Conservation (phyloP, 768 basidiomycete genomes). For the Termitomyces sp. region DNA sequence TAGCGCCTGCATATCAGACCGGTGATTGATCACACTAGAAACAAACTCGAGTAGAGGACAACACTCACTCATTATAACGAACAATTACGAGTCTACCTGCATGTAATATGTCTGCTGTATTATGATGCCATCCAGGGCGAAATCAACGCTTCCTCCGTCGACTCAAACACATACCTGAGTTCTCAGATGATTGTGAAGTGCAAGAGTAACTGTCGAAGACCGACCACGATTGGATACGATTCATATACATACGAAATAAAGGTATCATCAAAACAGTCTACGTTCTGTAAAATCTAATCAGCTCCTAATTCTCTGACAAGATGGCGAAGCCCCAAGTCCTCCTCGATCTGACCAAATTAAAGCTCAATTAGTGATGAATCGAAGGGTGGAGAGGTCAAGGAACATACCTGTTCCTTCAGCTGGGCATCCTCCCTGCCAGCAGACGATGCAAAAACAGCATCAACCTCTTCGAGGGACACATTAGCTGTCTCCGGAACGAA, state of each 20-base stretch:
- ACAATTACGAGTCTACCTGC: too few species aligned
- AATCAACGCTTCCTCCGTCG: background rate
- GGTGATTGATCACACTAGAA: too few species aligned
- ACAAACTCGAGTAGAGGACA: too few species aligned
- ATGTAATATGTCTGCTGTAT: background rate
- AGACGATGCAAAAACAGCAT: slow-evolving; percentile 60
- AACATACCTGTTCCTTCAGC: slow-evolving; percentile 50
- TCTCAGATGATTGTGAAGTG: background rate
- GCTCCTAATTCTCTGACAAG: slow-evolving; percentile 13
- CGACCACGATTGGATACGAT: background rate
- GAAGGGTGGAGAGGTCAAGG: background rate
- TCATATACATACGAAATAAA: background rate
- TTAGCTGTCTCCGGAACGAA: slow-evolving; percentile 76
- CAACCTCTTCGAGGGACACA: slow-evolving; percentile 73
- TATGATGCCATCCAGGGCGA: background rate
- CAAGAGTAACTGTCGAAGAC: background rate
- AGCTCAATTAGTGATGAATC: background rate
- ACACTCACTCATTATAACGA: too few species aligned
- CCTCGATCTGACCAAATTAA: slow-evolving; percentile 46
- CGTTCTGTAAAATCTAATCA: background rate
- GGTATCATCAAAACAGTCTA: background rate
- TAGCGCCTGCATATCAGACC: background rate
- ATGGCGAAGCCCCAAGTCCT: slow-evolving; percentile 17
- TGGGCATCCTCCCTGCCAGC: slow-evolving; percentile 51
- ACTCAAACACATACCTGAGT: background rate